Evolutionary conservation across 2,329 filamentous ascomycete genomes (phyloP).

Genomic region (Fusarium longipes): DNA sequence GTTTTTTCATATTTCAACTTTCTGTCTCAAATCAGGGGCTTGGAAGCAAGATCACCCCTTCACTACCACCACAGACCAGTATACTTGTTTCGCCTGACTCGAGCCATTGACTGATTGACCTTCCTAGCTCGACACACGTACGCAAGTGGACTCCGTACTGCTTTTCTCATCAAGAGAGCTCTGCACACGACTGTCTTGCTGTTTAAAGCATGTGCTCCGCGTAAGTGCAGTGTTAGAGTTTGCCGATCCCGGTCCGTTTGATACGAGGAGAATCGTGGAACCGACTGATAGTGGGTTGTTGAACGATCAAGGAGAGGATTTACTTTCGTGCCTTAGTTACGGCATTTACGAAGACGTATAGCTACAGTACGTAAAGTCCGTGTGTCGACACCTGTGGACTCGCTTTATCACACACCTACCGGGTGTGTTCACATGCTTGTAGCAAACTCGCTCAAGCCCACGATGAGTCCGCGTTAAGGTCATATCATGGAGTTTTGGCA

Average conservation of each 20-base stretch:
- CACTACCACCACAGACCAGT: not conserved
- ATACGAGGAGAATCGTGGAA: not conserved
- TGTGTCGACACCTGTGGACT: not conserved
- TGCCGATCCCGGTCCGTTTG: not conserved
- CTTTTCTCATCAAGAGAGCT: no score
- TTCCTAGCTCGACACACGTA: conserved; percentile 2
- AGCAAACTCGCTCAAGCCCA: not conserved
- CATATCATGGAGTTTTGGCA: conserved; percentile 9
- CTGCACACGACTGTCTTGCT: not conserved
- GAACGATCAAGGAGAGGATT: not conserved
- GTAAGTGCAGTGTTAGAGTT: not conserved
- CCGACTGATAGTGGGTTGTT: not conserved
- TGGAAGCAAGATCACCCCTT: not conserved
- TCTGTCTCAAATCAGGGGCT: not conserved
- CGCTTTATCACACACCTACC: not conserved
- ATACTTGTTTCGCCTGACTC: not conserved
- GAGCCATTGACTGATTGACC: not conserved
- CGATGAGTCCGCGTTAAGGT: not conserved
- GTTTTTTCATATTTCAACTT: not conserved
- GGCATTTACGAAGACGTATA: not conserved
- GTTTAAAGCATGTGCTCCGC: conserved; percentile 7
- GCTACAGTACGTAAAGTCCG: not conserved
- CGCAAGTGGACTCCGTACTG: not conserved
- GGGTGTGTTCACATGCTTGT: conserved; percentile 8
- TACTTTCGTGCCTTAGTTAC: not conserved